Evolutionary conservation across 768 basidiomycete species (phyloP).

Genomic region (Ramaria sp.): DNA sequence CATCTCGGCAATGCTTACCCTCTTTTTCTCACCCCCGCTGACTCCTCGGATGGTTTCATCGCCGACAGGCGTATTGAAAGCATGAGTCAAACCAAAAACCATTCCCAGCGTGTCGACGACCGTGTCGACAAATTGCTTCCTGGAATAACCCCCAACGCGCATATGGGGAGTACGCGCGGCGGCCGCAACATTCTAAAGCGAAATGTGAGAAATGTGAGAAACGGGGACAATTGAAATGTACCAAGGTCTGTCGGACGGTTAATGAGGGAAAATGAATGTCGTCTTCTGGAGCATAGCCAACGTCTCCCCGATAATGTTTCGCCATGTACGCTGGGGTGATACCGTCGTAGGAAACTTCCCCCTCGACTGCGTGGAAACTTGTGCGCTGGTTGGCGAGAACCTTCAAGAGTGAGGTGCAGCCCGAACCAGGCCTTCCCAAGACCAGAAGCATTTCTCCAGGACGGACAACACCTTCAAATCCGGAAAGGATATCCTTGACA

Average conservation of each 20-base stretch:
- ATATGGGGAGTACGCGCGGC: slow-evolving; percentile 55
- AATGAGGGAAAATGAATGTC: slow-evolving; percentile 81
- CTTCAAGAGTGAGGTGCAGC: slow-evolving; percentile 80
- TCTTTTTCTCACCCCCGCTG: slow-evolving; percentile 69
- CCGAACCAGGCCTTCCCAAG: slow-evolving; percentile 75
- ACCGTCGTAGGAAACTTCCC: slow-evolving; percentile 68
- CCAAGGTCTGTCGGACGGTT: slow-evolving; percentile 67
- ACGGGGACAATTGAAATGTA: slow-evolving; percentile 18
- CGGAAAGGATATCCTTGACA: slow-evolving; percentile 40
- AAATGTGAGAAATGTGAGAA: not conserved
- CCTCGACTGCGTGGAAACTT: slow-evolving; percentile 58
- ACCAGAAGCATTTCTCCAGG: slow-evolving; percentile 71
- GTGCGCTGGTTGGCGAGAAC: slow-evolving; percentile 64
- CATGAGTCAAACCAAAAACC: slow-evolving; percentile 42
- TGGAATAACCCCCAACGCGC: slow-evolving; percentile 37
- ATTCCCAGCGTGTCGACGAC: slow-evolving; percentile 45
- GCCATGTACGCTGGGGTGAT: slow-evolving; percentile 53
- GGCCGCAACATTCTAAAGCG: slow-evolving; percentile 39
- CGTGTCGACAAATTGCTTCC: slow-evolving; percentile 33
- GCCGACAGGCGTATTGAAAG: slow-evolving; percentile 29
- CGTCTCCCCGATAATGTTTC: slow-evolving; percentile 66
- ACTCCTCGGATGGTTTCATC: slow-evolving; percentile 44
- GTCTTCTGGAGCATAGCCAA: slow-evolving; percentile 75
- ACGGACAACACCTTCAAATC: slow-evolving; percentile 44
- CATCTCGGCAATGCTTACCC: slow-evolving; percentile 80